Base-by-base conservation (phyloP, 2,329 filamentous ascomycete species). In the Fonsecaea pedrosoi region DNA sequence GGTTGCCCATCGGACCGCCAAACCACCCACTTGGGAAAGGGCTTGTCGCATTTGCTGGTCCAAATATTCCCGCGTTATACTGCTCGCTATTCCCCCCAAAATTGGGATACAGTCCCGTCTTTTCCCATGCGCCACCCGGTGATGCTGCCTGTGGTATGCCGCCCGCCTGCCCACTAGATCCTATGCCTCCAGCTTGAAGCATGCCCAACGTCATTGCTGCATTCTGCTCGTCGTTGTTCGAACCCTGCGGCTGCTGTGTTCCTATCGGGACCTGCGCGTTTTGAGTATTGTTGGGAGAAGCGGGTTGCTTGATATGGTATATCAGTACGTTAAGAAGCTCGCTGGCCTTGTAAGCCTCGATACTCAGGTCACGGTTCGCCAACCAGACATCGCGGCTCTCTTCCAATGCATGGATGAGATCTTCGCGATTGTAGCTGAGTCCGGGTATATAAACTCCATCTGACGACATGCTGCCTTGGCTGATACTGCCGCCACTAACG, bases 331-430 rank as follows among this genome's bases (percentile, higher is more conserved):
- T 89, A n/a, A 98, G 82, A 30, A 94, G 85, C 50, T 87, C 88
- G 48, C 88, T 88, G 1, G 92, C 94, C 80, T 98, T 98, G 81
- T 89, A 94, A 0, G 94, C 92, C 72, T 98, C 94, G 80, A 97
- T 90, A 0, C 91, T 95, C 30, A 88, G 84, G 62, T 95, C 90
- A 2, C 89, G 86, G 10, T 93, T 82, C 9, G 87, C 87, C 57
- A 90, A 89, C 93, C 94, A 98, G 64, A 98, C 95, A 18, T 85
- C 83, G 54, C 87, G 86, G 8, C 91, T 91, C 18, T 85, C 85
- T 74, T 94, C 89, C 2, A 98, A 85, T 0, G 89, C 86, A 25
- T 83, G 79, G 35, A 95, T 83, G 91, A 97, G 96, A 71, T 91
- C 90, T 35, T 87, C 83, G 9, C 90, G 86, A 12, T 67, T 70